Conservation (phyloP, 2,329 filamentous ascomycete genomes). For the Epichloe sp. region DNA sequence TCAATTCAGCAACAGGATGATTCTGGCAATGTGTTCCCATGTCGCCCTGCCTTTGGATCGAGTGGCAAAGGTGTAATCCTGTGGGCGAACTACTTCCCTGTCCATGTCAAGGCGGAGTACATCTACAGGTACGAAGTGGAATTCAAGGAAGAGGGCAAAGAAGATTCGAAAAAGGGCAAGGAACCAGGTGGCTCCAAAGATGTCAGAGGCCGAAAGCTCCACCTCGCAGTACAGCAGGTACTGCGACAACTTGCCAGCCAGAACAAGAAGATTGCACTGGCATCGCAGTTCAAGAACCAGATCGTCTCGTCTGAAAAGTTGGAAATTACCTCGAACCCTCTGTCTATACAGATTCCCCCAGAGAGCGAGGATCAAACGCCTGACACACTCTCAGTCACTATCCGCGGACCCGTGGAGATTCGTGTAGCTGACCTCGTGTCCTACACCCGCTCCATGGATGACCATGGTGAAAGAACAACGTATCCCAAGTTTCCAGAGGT, state of each 20-base stretch:
- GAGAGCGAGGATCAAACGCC: conserved; percentile 17
- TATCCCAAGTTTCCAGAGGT: conserved; percentile 37
- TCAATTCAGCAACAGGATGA: conserved; percentile 12
- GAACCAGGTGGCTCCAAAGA: conserved; percentile 12
- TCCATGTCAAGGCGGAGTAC: conserved; percentile 23
- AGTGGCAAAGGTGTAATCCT: conserved; percentile 28
- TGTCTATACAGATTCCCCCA: conserved; percentile 22
- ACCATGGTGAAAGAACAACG: conserved; percentile 19
- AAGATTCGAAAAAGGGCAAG: conserved; percentile 16
- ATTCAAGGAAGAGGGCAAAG: conserved; percentile 27
- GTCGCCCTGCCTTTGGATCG: conserved; percentile 36
- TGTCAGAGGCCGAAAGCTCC: conserved; percentile 30
- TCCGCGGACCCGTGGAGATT: conserved; percentile 27
- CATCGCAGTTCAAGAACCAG: conserved; percentile 39
- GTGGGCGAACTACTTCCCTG: conserved; percentile 42
- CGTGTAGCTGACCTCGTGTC: conserved; percentile 27
- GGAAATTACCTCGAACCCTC: conserved; percentile 17
- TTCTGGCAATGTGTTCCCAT: conserved; percentile 24
- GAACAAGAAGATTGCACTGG: conserved; percentile 20
- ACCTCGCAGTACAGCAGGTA: conserved; percentile 26
- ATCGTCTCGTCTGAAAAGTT: conserved; percentile 28
- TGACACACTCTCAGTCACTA: conserved; percentile 27
- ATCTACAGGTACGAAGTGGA: conserved; percentile 35
- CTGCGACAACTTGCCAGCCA: conserved; percentile 21
- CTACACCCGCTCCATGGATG: conserved; percentile 31